phyloP scores from a whole-genome alignment of 2,329 filamentous ascomycete species.

The Elsinoe fawcettii region DNA sequence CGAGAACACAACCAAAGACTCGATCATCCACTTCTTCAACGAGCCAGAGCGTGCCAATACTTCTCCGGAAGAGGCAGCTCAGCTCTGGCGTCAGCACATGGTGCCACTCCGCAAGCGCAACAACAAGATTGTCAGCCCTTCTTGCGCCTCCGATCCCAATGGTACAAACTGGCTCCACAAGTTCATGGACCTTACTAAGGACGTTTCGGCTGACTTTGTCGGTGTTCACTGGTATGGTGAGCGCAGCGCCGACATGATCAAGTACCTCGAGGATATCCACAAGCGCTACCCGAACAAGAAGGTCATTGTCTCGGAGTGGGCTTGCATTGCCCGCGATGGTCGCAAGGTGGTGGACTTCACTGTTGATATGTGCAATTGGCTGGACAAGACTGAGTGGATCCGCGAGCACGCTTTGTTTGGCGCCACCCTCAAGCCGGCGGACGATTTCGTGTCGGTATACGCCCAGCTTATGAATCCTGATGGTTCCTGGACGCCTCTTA shows the following conservation, averaged over 20 bases:
- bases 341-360: slow-evolving; percentile 35
- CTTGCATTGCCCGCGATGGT: slow-evolving; percentile 33
- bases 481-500: slow-evolving; percentile 34
- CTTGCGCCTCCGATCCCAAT: slow-evolving; percentile 32
- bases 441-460: slow-evolving; percentile 40
- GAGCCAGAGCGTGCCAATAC: slow-evolving; percentile 38
- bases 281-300: slow-evolving; percentile 30
- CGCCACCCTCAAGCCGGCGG: slow-evolving; percentile 37
- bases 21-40: slow-evolving; percentile 41
- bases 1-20: slow-evolving; percentile 6
- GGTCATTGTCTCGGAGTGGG: slow-evolving; percentile 39
- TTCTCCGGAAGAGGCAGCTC: slow-evolving; percentile 28
- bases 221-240: slow-evolving; percentile 40
- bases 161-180: slow-evolving; percentile 37
- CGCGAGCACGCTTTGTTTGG: slow-evolving; percentile 31
- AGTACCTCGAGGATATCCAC: slow-evolving; percentile 32
- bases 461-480: slow-evolving; percentile 41
- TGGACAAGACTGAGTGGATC: slow-evolving; percentile 37
- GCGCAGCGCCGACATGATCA: slow-evolving; percentile 29
- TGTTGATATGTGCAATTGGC: slow-evolving; percentile 35
- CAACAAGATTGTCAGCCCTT: slow-evolving; percentile 32
- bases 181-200: slow-evolving; percentile 34
- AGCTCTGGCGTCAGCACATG: slow-evolving; percentile 35
- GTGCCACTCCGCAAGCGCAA: slow-evolving; percentile 29
- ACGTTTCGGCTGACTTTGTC: slow-evolving; percentile 35